Conservation (phyloP, 2,329 filamentous ascomycete species). For the Fusarium chuoi region DNA sequence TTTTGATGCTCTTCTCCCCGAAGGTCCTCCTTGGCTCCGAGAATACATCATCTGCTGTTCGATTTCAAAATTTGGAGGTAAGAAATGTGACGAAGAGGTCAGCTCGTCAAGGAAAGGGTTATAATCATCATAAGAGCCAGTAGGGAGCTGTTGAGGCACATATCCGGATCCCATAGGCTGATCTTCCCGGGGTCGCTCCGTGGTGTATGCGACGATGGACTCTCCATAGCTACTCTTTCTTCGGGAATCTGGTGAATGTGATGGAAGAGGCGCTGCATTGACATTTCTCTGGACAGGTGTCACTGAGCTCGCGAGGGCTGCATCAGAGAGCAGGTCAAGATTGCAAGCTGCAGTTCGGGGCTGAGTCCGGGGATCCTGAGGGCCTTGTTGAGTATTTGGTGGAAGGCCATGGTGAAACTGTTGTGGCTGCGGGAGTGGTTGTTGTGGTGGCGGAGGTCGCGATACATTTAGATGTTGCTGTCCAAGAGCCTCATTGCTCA, state of each 20-base stretch:
- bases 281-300: conserved; percentile 63
- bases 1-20: conserved; percentile 57
- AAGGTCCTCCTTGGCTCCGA: conserved; percentile 52
- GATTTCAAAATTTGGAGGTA: conserved; percentile 64
- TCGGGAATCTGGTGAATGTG: conserved; percentile 52
- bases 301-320: conserved; percentile 67
- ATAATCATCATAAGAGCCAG: conserved; percentile 63
- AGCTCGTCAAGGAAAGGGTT: conserved; percentile 70
- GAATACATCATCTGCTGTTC: conserved; percentile 66
- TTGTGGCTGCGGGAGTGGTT: conserved; percentile 41
- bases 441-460: conserved; percentile 44
- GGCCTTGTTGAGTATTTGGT: conserved; percentile 50
- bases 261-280: conserved; percentile 55
- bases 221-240: conserved; percentile 62
- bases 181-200: conserved; percentile 61
- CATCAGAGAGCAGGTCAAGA: conserved; percentile 68
- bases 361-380: conserved; percentile 59
- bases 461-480: conserved; percentile 50
- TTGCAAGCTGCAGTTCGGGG: conserved; percentile 63
- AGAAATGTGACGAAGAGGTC: conserved; percentile 62
- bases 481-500: conserved; percentile 58
- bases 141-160: conserved; percentile 43
- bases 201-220: conserved; percentile 54
- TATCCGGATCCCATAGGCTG: conserved; percentile 54
- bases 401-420: conserved; percentile 55